Percentiles rank a stretch among this genome's conserved stretches.
These are phyloP conservation scores for Mycena venus DNA, from an alignment of 768 basidiomycete genomes.

Conservation along the genomic window DNA sequence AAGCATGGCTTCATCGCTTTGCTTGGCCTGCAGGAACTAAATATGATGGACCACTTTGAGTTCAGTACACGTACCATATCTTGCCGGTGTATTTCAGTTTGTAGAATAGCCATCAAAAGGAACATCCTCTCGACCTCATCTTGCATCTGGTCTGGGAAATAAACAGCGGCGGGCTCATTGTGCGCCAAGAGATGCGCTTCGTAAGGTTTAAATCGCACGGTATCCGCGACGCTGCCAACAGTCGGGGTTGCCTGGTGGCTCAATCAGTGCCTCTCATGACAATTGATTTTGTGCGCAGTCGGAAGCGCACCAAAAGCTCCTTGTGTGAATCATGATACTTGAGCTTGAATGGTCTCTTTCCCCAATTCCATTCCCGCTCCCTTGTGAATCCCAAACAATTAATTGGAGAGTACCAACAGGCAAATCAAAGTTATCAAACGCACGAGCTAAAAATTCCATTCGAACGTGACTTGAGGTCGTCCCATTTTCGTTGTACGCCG, in stretches of 20 bases:
- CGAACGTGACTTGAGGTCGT: background rate
- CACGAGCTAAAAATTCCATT: slow-evolving; percentile 5
- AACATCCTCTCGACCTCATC: slow-evolving; percentile 27
- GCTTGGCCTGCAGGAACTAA: too few relatives aligned
- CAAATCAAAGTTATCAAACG: background rate
- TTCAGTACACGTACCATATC: too few relatives aligned
- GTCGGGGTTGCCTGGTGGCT: background rate
- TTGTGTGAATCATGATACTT: background rate
- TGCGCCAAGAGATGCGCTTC: background rate
- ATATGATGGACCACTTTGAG: too few relatives aligned
- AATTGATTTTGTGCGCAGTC: too few relatives aligned
- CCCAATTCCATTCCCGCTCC: slow-evolving; percentile 19
- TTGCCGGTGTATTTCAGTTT: slow-evolving; percentile 19
- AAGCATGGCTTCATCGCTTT: too few relatives aligned
- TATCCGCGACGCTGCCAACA: background rate
- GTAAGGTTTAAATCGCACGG: slow-evolving; percentile 12
- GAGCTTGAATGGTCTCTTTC: background rate
- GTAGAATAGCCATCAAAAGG: slow-evolving; percentile 11
- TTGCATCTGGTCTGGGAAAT: slow-evolving; percentile 14
- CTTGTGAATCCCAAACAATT: too few relatives aligned
- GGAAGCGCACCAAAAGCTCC: slow-evolving; percentile 12
- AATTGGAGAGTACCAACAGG: too few relatives aligned
- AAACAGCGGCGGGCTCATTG: slow-evolving; percentile 2
- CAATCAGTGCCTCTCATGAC: background rate
- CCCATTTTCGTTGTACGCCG: slow-evolving; percentile 6